These are phyloP conservation scores for Chytriomyces sp. DNA, from an alignment of 192 early-diverging fungal species.

Conservation along the genomic window DNA sequence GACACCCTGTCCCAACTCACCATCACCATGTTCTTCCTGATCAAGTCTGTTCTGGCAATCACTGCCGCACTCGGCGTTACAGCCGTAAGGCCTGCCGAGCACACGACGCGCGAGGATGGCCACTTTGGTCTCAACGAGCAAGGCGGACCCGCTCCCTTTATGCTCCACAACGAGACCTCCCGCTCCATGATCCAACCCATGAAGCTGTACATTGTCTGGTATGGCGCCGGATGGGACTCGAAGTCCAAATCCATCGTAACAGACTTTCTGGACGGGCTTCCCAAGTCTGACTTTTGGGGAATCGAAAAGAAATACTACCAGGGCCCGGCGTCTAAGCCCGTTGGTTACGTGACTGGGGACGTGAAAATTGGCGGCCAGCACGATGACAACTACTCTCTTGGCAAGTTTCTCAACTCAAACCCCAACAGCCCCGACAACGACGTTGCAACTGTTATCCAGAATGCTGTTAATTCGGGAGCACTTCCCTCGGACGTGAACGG, in stretches of 20 bases:
- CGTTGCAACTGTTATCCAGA: not conserved
- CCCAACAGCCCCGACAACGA: not conserved
- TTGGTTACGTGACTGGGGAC: not conserved
- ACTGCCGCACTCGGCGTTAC: too few species aligned
- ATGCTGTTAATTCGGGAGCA: not conserved
- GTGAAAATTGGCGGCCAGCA: not conserved
- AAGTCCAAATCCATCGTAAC: not conserved
- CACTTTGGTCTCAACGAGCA: not conserved
- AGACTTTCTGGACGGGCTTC: conserved; percentile 5
- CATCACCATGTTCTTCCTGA: too few species aligned
- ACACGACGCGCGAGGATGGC: too few species aligned
- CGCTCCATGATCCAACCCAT: not conserved
- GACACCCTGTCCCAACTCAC: too few species aligned
- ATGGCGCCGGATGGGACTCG: not conserved
- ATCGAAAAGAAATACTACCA: conserved; percentile 16
- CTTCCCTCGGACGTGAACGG: not conserved
- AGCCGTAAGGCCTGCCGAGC: too few species aligned
- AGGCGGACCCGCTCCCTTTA: not conserved
- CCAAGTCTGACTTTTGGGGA: not conserved
- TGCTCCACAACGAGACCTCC: not conserved
- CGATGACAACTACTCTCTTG: not conserved
- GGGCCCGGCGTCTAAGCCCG: not conserved
- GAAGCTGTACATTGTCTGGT: not conserved
- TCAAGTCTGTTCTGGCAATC: too few species aligned
- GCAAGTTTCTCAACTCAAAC: not conserved